Conservation (phyloP, 164 flowering plant species). For the Annona cherimola region DNA sequence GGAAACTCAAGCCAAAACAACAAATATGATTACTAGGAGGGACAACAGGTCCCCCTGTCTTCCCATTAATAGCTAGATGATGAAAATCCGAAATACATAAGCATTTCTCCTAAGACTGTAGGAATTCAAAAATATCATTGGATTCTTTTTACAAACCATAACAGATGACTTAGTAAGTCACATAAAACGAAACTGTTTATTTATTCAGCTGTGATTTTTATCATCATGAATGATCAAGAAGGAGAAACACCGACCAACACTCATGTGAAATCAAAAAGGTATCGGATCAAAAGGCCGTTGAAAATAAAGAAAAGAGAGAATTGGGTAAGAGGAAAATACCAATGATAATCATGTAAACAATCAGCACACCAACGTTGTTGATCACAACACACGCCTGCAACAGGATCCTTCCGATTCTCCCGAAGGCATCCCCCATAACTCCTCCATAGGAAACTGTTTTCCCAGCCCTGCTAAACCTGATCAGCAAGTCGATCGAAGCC, state of each 20-base stretch:
- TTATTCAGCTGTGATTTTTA: no score
- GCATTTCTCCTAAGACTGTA: no score
- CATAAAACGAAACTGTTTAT: no score
- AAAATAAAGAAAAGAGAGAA: not conserved
- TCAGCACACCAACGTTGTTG: slow-evolving; percentile 78
- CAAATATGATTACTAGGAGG: no score
- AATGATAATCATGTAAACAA: slow-evolving; percentile 89
- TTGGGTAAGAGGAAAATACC: slow-evolving; percentile 35
- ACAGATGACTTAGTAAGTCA: no score
- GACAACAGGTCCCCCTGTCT: no score
- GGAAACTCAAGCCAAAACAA: not conserved
- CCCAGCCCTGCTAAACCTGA: slow-evolving; percentile 71
- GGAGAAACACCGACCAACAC: not conserved
- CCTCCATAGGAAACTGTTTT: slow-evolving; percentile 70
- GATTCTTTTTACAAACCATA: no score
- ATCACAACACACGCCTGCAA: slow-evolving; percentile 66
- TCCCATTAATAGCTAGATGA: no score
- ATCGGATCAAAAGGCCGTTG: not conserved
- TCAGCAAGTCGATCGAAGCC: slow-evolving; percentile 56
- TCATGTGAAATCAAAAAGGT: no score
- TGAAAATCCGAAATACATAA: no score
- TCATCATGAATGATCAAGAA: no score
- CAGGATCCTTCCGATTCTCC: slow-evolving; percentile 60
- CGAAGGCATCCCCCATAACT: slow-evolving; percentile 91
- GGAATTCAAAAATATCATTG: no score